Base-by-base conservation (phyloP, 169 alveolate species). In the Cryptosporidium andersoni region DNA sequence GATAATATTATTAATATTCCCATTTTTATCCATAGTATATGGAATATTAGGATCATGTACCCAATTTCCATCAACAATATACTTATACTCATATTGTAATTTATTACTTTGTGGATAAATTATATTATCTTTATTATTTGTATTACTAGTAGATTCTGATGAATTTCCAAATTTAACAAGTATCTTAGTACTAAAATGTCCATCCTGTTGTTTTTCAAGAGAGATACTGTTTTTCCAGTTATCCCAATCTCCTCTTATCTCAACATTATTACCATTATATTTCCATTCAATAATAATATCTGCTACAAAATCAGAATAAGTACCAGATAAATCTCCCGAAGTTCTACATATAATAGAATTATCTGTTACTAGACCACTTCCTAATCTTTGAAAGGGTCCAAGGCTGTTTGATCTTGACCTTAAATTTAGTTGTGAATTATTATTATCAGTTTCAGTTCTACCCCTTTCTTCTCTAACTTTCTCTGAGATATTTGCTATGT, bases 1-100 rank as follows among this genome's bases (percentile, higher is more conserved):
- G 81, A 90, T 64, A 14, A 64, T 80, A 81, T 95, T 95, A 64
- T 95, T 95, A 9, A 81, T 88, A 80, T 93, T 93, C 16, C 97
- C 95, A 64, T 66, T 81, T 7, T 80, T 82, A 80, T 92, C 96
- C 25, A 65, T 67, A 39, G 80, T 66, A 47, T 89, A 56, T n/a
- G 96, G 97, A 47, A 80, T 63, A 51, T 51, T 81, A 36, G 80
- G 74, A 52, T 90, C 91, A 81, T 65, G 65, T 14, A 80, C 80
- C 97, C 97, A 94, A 56, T 90, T 80, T n/a, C 92, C 94, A 88
- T 96, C 94, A 8, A 96, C 90, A 56, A 92, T 89, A 81, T 85
- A 95, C 67, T 94, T 95, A 66, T 82, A 95, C 49, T 91, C 90
- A 63, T 89, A 82, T 62, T 82, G 82, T n/a, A 85, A 89, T 3